phyloP scores from a whole-genome alignment of 257 asterid genomes.

The Coffea canephora region DNA sequence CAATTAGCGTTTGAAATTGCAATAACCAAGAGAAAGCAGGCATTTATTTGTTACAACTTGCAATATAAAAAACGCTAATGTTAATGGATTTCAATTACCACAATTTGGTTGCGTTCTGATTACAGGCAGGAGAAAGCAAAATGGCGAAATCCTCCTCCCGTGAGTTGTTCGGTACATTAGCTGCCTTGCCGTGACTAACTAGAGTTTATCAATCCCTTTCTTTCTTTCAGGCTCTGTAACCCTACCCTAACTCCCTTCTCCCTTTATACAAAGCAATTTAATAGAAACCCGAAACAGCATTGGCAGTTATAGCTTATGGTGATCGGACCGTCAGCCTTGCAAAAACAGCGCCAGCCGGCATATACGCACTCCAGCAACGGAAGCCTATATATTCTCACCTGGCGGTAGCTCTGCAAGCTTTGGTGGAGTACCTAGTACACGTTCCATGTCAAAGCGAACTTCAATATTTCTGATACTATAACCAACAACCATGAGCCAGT shows the following conservation, averaged over 20 bases:
- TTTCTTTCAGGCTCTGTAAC: not conserved
- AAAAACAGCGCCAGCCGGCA: not conserved
- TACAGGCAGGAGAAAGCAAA: conserved; percentile 3
- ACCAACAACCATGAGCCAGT: conserved; percentile 99
- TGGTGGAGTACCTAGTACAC: conserved; percentile 76
- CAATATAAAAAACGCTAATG: not conserved
- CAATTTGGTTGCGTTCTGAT: not conserved
- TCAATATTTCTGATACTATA: conserved; percentile 91
- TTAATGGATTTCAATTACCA: not conserved
- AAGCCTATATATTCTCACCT: conserved; percentile 68
- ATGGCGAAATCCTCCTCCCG: not conserved
- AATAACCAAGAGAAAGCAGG: not conserved
- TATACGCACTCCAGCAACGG: not conserved
- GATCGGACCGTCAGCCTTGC: not conserved
- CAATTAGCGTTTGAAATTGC: not conserved
- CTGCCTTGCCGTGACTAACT: not conserved
- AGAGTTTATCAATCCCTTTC: not conserved
- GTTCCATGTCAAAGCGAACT: conserved; percentile 97
- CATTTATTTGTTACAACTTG: not conserved
- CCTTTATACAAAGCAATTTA: not conserved
- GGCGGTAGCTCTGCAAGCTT: conserved; percentile 95
- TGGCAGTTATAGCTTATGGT: not conserved
- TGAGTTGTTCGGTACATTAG: not conserved
- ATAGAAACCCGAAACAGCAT: not conserved
- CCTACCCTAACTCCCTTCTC: conserved; percentile 4